Evolutionary conservation across 176 grass and related monocot species (phyloP).

Genomic region (Rhynchospora breviuscula): DNA sequence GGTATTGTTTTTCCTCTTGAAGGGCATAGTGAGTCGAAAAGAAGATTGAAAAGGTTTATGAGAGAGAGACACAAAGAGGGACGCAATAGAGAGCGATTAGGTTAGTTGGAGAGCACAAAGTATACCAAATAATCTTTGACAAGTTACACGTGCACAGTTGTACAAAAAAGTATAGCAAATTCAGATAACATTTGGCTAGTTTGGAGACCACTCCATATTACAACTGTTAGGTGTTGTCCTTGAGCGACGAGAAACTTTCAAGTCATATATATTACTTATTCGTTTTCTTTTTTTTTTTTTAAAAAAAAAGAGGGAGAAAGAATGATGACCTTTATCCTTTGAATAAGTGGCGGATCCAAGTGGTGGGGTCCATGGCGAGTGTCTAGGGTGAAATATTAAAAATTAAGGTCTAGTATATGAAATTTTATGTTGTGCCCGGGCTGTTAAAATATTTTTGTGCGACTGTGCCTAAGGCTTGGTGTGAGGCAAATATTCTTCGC

Average conservation of each 20-base stretch:
- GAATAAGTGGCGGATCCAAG: no score
- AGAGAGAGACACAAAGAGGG: background rate
- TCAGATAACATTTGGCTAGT: background rate
- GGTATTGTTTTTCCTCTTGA: constrained; percentile 11
- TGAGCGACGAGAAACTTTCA: background rate
- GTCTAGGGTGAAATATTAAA: no score
- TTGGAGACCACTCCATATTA: background rate
- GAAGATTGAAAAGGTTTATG: constrained; percentile 13
- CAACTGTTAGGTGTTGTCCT: background rate
- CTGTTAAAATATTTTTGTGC: no score
- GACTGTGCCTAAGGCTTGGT: no score
- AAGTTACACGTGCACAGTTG: constrained; percentile 13
- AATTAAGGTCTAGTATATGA: no score
- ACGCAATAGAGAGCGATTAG: constrained; percentile 6
- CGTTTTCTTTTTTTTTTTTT: background rate
- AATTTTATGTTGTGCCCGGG: no score
- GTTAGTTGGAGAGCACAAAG: constrained; percentile 12
- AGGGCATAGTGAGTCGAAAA: constrained; percentile 4
- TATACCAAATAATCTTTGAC: constrained; percentile 20
- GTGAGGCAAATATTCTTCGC: no score
- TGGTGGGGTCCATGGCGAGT: no score
- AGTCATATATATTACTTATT: background rate
- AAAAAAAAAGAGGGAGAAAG: background rate
- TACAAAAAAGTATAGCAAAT: background rate
- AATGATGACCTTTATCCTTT: background rate